Evolutionary conservation across 768 basidiomycete genomes (phyloP), one percentile per base, ranked within the genome.

Genomic region (Lentinula aciculospora): DNA sequence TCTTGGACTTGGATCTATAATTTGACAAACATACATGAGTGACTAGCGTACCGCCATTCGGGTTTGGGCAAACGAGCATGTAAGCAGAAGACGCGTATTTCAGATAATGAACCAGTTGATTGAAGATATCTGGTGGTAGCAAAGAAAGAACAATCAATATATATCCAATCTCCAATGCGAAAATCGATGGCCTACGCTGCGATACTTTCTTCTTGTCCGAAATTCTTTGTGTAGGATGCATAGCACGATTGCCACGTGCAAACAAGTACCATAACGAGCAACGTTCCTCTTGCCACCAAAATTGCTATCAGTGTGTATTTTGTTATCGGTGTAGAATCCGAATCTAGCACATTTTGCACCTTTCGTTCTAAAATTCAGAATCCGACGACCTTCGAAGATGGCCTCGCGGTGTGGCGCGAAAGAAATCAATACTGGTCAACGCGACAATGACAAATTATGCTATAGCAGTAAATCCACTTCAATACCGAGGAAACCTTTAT

Each of bases 21-120:
- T 34, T 9, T 44, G 51, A 50, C 29, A 37, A 21, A 60, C 65
- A 10, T 12, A 71, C 73, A 62, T 69, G 66, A 6, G 66, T 48
- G 25, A 81, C 76, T 29, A 77, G 68, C 29, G 68, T 66, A 29
- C 78, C 78, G 23, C 81, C 80, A 62, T 81, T 81, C 1, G 81
- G 82, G 12, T 72, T 71, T 5, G 75, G 74, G 58, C 82, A 83
- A 21, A 80, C 56, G 0, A 67, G 48, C 31, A 60, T 66, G 58
- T 82, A 82, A 3, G 78, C 76, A 5, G 80, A 80, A 10, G 81
- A 78, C 1, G 82, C 78, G 58, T 81, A 82, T 65, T 81, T 80
- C 72, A 81, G 79, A 69, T 82, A 82, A 60, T 76, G 74, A 1
- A 80, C 65, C 5, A 83, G 69, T 56, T 81, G 72, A 32, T 75